Conservation (phyloP, 345 rosid species). For the Stellera chamaejasme region DNA sequence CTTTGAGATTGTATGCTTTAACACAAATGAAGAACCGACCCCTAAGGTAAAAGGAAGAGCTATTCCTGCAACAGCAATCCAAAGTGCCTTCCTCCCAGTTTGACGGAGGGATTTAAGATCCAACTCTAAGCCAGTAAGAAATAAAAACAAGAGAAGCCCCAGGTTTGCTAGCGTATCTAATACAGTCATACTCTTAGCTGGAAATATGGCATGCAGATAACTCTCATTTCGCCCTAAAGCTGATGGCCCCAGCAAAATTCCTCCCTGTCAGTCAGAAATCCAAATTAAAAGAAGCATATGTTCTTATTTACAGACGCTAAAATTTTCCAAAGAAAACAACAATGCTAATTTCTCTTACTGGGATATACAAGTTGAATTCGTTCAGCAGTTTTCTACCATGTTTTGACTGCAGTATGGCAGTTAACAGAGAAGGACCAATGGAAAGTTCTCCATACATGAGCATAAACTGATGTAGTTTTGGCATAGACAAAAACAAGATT, state of each 20-base stretch:
- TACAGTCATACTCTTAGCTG: slow-evolving; percentile 49
- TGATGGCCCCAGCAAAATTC: slow-evolving; percentile 74
- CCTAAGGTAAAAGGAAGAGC: slow-evolving; percentile 58
- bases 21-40: slow-evolving; percentile 47
- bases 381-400: too few relatives aligned
- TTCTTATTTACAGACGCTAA: too few relatives aligned
- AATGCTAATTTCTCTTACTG: too few relatives aligned
- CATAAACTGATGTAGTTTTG: too few relatives aligned
- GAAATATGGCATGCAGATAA: slow-evolving; percentile 45
- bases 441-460: too few relatives aligned
- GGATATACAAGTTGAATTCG: too few relatives aligned
- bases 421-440: too few relatives aligned
- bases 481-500: too few relatives aligned
- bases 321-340: too few relatives aligned
- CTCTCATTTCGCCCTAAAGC: slow-evolving; percentile 48
- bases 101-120: slow-evolving; percentile 42
- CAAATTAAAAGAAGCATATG: too few relatives aligned
- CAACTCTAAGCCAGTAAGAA: slow-evolving; percentile 67
- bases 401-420: too few relatives aligned
- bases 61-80: slow-evolving; percentile 62
- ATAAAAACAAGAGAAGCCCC: slow-evolving; percentile 65
- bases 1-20: slow-evolving; percentile 37
- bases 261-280: slow-evolving; percentile 36
- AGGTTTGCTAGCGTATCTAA: slow-evolving; percentile 66
- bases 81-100: slow-evolving; percentile 54